Evolutionary conservation across 352 stramenopile genomes (phyloP), one percentile per base, ranked within the genome.

Genomic region (Globisporangium abappressorium): DNA sequence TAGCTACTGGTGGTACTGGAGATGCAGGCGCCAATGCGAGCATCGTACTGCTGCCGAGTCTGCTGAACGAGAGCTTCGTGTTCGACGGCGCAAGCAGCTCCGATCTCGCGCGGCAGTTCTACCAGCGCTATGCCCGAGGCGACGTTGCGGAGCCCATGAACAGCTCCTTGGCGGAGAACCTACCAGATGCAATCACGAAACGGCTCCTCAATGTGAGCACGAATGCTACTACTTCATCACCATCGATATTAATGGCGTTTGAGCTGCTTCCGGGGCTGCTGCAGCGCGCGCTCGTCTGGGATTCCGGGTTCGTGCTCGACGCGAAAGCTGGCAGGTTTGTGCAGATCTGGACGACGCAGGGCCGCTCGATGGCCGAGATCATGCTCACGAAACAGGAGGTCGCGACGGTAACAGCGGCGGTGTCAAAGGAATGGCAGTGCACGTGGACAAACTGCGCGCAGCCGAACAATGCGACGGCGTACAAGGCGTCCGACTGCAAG

Each of bases 41-140:
- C 26, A 66, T 53, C 18, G 34, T 58, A 11, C 59, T 66, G 43
- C 43, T 64, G 33, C 38, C 67, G 14, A 51, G 34, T 15, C 67
- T 74, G 49, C 69, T 77, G 38, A 49, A 65, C 57, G 20, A 36
- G 12, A 49, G 30, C 12, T 36, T 61, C 38, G 55, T 14, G 46
- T 78, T 69, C 38, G 68, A 71, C 34, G 65, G 65, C 49, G 22
- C 49, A 8, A 56, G 57, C 60, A 47, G 24, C 1, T 75, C 72
- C 2, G 72, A 78, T 26, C 57, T 78, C 57, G 69, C 72, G 8
- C 72, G 75, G 57, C 72, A 75, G 66, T 70, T 70, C 33, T 78
- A 78, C 63, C 65, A 46, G 4, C 72, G 69, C 24, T 49, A 63
- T 26, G 26, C 43, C 1, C 54, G 20, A 15, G 36, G 41, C 60